Evolutionary conservation across 2,329 filamentous ascomycete genomes (phyloP).

Genomic region (Trichoderma endophyticum): DNA sequence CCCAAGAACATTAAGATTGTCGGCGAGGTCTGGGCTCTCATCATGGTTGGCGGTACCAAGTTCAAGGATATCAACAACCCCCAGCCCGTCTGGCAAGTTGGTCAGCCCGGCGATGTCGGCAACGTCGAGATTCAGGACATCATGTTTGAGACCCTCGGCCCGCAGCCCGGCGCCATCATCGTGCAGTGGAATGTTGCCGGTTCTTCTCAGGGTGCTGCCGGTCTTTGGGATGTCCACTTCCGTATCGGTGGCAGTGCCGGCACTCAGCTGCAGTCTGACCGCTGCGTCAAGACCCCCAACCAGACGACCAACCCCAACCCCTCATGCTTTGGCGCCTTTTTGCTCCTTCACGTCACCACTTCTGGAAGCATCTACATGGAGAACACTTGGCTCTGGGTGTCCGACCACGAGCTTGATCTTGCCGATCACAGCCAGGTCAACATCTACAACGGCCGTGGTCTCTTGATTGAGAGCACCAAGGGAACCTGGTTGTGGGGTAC

Average conservation of each 20-base stretch:
- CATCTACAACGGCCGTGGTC: conserved; percentile 83
- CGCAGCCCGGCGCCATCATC: conserved; percentile 82
- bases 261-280: conserved; percentile 75
- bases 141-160: conserved; percentile 78
- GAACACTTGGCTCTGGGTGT: conserved; percentile 87
- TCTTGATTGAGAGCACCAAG: conserved; percentile 70
- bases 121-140: conserved; percentile 84
- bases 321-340: conserved; percentile 71
- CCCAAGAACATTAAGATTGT: conserved; percentile 82
- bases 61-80: conserved; percentile 76
- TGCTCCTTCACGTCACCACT: conserved; percentile 64
- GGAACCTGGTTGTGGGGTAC: conserved; percentile 82
- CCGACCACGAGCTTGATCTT: conserved; percentile 84
- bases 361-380: conserved; percentile 72
- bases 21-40: conserved; percentile 86
- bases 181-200: conserved; percentile 87
- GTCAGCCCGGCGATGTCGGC: conserved; percentile 71
- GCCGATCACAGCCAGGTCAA: conserved; percentile 72
- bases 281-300: conserved; percentile 73
- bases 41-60: conserved; percentile 74
- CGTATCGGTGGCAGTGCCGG: conserved; percentile 85
- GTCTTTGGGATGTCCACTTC: conserved; percentile 95
- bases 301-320: conserved; percentile 58
- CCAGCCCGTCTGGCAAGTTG: conserved; percentile 81
- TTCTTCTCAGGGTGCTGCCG: conserved; percentile 63